A percentile compares a stretch with the other conserved stretches of the same genome.
phyloP scores from a whole-genome alignment of 2,329 filamentous ascomycete genomes.

The Botrytis tulipae region DNA sequence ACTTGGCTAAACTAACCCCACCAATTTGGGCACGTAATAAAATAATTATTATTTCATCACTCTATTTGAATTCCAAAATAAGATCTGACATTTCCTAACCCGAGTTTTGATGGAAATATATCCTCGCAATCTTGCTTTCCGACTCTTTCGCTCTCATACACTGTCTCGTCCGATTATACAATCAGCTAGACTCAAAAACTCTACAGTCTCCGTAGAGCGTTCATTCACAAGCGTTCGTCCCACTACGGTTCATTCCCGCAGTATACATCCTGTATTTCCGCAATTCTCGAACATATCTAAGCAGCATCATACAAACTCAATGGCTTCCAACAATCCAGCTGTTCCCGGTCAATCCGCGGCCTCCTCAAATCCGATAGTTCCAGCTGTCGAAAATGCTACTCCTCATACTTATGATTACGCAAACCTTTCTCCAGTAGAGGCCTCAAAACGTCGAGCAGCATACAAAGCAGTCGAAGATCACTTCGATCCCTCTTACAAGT shows the following conservation, averaged over 20 bases:
- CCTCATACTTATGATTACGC: slow-evolving; percentile 20
- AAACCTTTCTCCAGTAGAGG: slow-evolving; percentile 54
- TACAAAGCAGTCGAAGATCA: slow-evolving; percentile 72
- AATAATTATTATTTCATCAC: background rate
- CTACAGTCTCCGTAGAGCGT: background rate
- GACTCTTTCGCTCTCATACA: background rate
- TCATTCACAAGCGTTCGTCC: background rate
- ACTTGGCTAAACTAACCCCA: background rate
- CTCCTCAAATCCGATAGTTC: slow-evolving; percentile 22
- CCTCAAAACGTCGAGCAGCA: slow-evolving; percentile 73
- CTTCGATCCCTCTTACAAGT: slow-evolving; percentile 60
- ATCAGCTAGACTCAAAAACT: background rate
- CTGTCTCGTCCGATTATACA: background rate
- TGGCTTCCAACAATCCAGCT: slow-evolving; percentile 18
- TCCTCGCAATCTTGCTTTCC: slow-evolving; percentile 4
- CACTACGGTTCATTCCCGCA: background rate
- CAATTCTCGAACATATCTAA: background rate
- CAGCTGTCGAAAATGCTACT: slow-evolving; percentile 25
- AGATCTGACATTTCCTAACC: background rate
- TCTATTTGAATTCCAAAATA: background rate
- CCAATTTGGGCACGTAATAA: background rate
- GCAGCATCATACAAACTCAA: background rate
- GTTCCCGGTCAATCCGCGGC: slow-evolving; percentile 25
- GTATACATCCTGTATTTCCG: background rate
- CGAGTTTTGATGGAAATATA: slow-evolving; percentile 18